Conservation (phyloP, 495 filamentous ascomycete genomes). For the Penicillium odoratum region DNA sequence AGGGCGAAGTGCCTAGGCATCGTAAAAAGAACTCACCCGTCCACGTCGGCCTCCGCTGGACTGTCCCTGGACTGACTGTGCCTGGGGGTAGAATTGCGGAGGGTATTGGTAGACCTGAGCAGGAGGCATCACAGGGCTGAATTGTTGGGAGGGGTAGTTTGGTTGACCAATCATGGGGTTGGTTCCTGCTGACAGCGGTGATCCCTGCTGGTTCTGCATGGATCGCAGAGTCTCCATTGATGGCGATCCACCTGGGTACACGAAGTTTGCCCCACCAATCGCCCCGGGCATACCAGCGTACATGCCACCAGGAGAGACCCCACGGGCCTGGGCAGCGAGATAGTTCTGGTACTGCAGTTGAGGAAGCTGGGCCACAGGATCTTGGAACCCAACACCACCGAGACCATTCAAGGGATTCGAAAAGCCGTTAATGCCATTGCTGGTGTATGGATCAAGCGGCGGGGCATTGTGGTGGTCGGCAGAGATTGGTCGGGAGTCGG, state of each 20-base stretch:
- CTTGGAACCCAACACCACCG: constrained; percentile 38
- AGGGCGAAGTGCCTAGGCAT: background rate
- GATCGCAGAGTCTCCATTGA: constrained; percentile 46
- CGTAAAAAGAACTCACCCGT: constrained; percentile 38
- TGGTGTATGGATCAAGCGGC: constrained; percentile 45
- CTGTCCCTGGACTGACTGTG: constrained; percentile 47
- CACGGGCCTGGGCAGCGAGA: constrained; percentile 43
- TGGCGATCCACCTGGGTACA: constrained; percentile 41
- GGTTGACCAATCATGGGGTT: constrained; percentile 44
- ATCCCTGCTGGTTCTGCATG: constrained; percentile 38
- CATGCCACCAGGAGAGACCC: constrained; percentile 44
- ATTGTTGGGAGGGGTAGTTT: constrained; percentile 46
- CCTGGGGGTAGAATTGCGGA: constrained; percentile 49
- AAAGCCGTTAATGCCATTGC: constrained; percentile 39
- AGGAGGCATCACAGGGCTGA: constrained; percentile 48
- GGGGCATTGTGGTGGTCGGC: constrained; percentile 42
- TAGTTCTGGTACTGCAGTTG: constrained; percentile 51
- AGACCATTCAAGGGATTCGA: constrained; percentile 31
- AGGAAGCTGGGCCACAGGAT: constrained; percentile 36
- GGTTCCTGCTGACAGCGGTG: constrained; percentile 35
- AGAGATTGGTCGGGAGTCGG: constrained; percentile 40
- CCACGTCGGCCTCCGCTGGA: constrained; percentile 50
- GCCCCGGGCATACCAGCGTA: constrained; percentile 40
- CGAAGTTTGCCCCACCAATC: constrained; percentile 23
- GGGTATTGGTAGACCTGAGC: constrained; percentile 55